These are phyloP conservation scores for Grammothele lineata DNA, from an alignment of 768 basidiomycete species.

Conservation along the genomic window DNA sequence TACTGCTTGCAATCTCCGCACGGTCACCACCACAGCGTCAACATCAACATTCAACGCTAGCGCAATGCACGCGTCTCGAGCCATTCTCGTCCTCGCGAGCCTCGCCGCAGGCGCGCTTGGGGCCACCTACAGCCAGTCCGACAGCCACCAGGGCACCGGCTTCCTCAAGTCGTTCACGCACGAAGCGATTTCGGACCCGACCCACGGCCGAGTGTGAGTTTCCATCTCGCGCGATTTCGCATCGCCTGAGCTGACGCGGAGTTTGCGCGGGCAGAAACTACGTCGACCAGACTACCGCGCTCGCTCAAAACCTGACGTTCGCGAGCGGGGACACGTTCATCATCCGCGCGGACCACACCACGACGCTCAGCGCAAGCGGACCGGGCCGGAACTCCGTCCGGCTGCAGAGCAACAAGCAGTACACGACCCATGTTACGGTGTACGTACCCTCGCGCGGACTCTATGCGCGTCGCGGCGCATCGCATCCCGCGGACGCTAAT, in stretches of 20 bases:
- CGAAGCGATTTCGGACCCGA: conserved; percentile 53
- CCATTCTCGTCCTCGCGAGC: conserved; percentile 2
- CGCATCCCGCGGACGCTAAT: too few species aligned
- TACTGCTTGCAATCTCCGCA: too few species aligned
- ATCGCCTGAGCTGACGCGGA: background rate
- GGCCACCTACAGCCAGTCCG: conserved; percentile 42
- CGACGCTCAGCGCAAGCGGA: conserved; percentile 40
- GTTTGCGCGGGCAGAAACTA: conserved; percentile 32
- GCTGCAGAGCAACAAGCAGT: conserved; percentile 48
- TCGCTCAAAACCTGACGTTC: conserved; percentile 52
- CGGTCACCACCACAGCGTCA: too few species aligned
- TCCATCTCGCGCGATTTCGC: background rate
- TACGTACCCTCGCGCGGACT: conserved; percentile 23
- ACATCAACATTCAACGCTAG: too few species aligned
- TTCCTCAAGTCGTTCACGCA: conserved; percentile 51
- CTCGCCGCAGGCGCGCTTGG: conserved; percentile 26
- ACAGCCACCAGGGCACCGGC: conserved; percentile 40
- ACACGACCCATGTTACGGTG: conserved; percentile 51
- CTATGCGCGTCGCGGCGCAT: background rate
- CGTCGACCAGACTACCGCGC: conserved; percentile 44
- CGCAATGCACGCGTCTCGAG: too few species aligned
- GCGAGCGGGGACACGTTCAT: conserved; percentile 49
- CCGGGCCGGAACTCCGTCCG: conserved; percentile 59
- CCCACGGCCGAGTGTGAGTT: conserved; percentile 61
- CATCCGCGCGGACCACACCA: conserved; percentile 51